Base-by-base conservation (phyloP, 164 flowering plant species). In the Stephania yunnanensis region DNA sequence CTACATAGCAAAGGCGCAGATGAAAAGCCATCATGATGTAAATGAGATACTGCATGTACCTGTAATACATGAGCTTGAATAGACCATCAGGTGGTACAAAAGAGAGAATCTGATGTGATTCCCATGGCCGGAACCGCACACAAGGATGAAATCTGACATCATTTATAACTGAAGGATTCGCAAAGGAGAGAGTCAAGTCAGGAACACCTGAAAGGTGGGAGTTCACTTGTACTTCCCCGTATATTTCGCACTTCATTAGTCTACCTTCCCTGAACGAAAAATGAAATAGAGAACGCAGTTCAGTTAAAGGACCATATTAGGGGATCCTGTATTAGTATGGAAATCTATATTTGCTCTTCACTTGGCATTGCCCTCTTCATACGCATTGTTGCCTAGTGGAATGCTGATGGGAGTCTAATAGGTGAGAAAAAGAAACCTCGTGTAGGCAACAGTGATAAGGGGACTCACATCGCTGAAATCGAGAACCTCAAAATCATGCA, bases 11-110 rank as follows among this genome's bases (percentile, higher is more conserved):
- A 77, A 76, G 44, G 69, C 29, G 5, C 53, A n/a, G 74, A 70
- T 45, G 2, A 30, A 70, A 4, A 69, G n/a, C 25, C 46, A 71
- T 44, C 20, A 71, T 30, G 45, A 67, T 31, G 36, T 19, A 45
- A 68, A 10, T 75, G 64, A 1, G 69, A 42, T 72, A 12, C 13
- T 72, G 22, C 17, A 78, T 77, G 25, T 30, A 93, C 99, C 98
- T 95, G 87, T 95, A 95, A 82, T 92, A 91, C 99, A 95, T 91
- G 72, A 95, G 93, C 89, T 90, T 93, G 80, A 95, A 95, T 75
- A 84, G 84, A 69, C 99, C 99, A 85, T 95, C 98, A 72, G 98
- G 98, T 72, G 99, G 99, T 63, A 95, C 97, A 84, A 95, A 95
- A 9, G 99, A 93, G 68, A 95, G 80, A 73, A 93, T 85, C 78